These are phyloP conservation scores for Pterocarpus macrocarpus DNA, from an alignment of 306 rosid species.

Conservation along the genomic window DNA sequence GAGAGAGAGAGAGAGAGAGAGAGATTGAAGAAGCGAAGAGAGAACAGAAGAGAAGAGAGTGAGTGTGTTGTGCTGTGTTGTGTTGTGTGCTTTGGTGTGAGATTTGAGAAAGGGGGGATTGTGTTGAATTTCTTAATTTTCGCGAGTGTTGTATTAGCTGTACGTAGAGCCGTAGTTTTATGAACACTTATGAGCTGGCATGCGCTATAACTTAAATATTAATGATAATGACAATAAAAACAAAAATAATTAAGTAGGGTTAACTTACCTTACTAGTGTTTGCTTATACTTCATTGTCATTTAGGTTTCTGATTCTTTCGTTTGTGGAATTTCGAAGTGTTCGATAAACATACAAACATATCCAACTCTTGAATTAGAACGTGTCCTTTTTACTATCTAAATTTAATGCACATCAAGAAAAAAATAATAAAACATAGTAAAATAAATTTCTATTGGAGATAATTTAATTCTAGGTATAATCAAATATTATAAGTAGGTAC, in stretches of 20 bases:
- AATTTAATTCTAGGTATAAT: no score
- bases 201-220: slow-evolving; percentile 56
- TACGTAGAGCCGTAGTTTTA: slow-evolving; percentile 74
- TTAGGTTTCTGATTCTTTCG: no score
- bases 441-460: no score
- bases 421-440: no score
- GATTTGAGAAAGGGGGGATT: slow-evolving; percentile 44
- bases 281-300: no score
- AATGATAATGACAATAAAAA: no score
- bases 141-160: slow-evolving; percentile 71
- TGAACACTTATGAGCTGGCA: slow-evolving; percentile 83
- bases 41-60: not conserved
- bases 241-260: not conserved
- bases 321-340: no score
- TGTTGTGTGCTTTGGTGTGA: slow-evolving; percentile 31
- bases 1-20: not conserved
- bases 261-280: not conserved
- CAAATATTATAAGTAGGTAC: no score
- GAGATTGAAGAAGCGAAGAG: not conserved
- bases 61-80: not conserved
- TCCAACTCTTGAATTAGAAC: no score
- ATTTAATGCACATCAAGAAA: no score
- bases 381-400: no score
- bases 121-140: slow-evolving; percentile 42
- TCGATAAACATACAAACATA: no score